Percentiles rank a stretch among this genome's conserved stretches.
These are phyloP conservation scores for Zopfia rhizophila DNA, from an alignment of 2,329 filamentous ascomycete species.

Conservation along the genomic window DNA sequence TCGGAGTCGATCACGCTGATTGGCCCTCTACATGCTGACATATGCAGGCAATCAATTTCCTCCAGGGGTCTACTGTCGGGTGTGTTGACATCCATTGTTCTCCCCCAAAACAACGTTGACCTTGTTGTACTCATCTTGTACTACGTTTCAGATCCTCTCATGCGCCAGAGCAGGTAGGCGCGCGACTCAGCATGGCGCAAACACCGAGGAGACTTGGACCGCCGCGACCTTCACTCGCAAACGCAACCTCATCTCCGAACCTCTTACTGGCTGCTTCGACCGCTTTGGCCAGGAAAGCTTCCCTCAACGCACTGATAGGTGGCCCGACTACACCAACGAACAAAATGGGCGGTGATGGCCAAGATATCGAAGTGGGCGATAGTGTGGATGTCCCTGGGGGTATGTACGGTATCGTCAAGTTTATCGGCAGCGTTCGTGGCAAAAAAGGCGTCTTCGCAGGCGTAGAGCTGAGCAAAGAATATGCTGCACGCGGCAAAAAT, in stretches of 20 bases:
- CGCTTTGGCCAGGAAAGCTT: constrained; percentile 74
- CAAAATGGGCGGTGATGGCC: constrained; percentile 58
- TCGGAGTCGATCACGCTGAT: too few species aligned
- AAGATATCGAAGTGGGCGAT: constrained; percentile 78
- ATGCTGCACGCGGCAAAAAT: constrained; percentile 88
- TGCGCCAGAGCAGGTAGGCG: constrained; percentile 24
- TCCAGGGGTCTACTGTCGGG: too few species aligned
- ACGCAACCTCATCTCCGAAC: constrained; percentile 56
- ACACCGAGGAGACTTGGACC: constrained; percentile 53
- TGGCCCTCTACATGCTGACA: too few species aligned
- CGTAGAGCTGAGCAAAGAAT: constrained; percentile 86
- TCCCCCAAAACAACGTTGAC: too few species aligned
- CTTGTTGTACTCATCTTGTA: too few species aligned
- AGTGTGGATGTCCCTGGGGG: constrained; percentile 90
- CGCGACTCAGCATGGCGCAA: constrained; percentile 51
- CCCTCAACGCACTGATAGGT: constrained; percentile 73
- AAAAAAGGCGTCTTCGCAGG: constrained; percentile 94
- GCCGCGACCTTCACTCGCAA: constrained; percentile 53
- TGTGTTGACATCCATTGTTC: too few species aligned
- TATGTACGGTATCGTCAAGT: constrained; percentile 91
- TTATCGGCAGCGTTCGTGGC: constrained; percentile 84
- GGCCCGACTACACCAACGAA: constrained; percentile 53
- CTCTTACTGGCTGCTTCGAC: constrained; percentile 53
- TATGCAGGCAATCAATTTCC: too few species aligned
- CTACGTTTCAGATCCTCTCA: constrained; percentile 15